Base-by-base conservation (phyloP, 192 early-diverging fungal genomes). In the Linnemannia elongata region DNA sequence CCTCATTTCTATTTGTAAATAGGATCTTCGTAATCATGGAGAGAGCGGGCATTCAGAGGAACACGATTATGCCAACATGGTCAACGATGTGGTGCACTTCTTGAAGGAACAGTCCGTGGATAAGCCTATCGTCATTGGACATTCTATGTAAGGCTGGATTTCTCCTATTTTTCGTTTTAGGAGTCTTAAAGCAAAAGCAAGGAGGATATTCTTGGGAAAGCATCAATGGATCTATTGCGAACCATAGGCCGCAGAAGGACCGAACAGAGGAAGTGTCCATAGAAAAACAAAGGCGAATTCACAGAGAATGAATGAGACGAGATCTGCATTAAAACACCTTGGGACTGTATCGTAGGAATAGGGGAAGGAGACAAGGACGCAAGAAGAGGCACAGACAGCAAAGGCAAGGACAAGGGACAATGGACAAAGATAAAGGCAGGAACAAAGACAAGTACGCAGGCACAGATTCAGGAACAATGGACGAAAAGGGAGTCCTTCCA, bases 21-120 rank as follows among this genome's bases (percentile, higher is more conserved):
- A 93, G 92, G 98, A 99, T 88, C 90, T 98, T 75, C 92, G 98
- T 35, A 99, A 99, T 89, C 98, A 99, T 82, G 98, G 98, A 36
- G 96, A 97, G 41, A 97, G 96, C 78, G 94, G 93, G 10, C 97
- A 98, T 79, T 74, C 75, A 35, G 35, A 75, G 0, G 88, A 88
- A 1, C 95, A 96, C 81, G 93, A 90, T 42, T 97, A 96, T 81
- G 77, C 88, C n/a, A 81, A 93, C 7, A 98, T 99, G 97, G 88
- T 96, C 3, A 81, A 80, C 8, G 98, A 99, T 75, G 87, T 99
- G 18, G 83, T 85, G 17, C 72, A 76, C n/a, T 97, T 98, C 63
- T 84, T 97, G 49, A 72, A 89, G 18, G 88, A 90, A 35, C 93
- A 96, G 38, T 77, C 88, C 6, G 66, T 97, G 20, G 83, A 91